phyloP scores from a whole-genome alignment of 257 asterid genomes.

The Lycium barbarum region DNA sequence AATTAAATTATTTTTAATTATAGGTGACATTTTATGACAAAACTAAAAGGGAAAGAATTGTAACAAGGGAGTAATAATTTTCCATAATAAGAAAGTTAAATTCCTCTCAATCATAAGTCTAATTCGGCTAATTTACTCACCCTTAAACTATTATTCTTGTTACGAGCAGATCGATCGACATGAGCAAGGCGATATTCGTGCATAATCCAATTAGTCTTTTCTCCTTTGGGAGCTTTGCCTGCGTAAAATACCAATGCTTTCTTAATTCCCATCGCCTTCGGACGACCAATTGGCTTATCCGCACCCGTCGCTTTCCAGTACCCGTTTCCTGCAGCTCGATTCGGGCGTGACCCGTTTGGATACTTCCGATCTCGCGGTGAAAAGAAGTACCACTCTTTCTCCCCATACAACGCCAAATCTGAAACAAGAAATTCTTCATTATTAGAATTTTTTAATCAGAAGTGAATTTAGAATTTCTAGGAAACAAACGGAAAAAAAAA shows the following conservation, averaged over 20 bases:
- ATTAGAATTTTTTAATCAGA: no score
- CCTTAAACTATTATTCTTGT: slow-evolving; percentile 65
- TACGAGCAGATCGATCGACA: slow-evolving; percentile 83
- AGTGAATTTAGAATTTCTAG: no score
- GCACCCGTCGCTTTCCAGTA: slow-evolving; percentile 98
- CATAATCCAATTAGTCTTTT: slow-evolving; percentile 90
- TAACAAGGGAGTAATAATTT: no score
- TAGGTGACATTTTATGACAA: no score
- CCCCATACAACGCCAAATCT: slow-evolving; percentile 83
- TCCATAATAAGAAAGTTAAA: no score
- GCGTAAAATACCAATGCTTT: slow-evolving; percentile 87
- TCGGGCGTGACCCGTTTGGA: slow-evolving; percentile 93
- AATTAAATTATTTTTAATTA: no score
- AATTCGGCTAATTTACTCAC: slow-evolving; percentile 45
- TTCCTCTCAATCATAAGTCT: slow-evolving; percentile 21
- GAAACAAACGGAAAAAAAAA: neutral
- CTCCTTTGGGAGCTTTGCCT: slow-evolving; percentile 89
- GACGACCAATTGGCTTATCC: slow-evolving; percentile 78
- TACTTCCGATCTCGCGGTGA: slow-evolving; percentile 91
- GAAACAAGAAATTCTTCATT: neutral
- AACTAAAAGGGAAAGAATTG: no score
- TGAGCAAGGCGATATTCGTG: slow-evolving; percentile 92
- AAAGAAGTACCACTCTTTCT: slow-evolving; percentile 93
- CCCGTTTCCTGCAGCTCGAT: slow-evolving; percentile 87
- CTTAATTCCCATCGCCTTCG: slow-evolving; percentile 76